Evolutionary conservation across 352 stramenopile genomes (phyloP).

Genomic region (Phytophthora ramorum): DNA sequence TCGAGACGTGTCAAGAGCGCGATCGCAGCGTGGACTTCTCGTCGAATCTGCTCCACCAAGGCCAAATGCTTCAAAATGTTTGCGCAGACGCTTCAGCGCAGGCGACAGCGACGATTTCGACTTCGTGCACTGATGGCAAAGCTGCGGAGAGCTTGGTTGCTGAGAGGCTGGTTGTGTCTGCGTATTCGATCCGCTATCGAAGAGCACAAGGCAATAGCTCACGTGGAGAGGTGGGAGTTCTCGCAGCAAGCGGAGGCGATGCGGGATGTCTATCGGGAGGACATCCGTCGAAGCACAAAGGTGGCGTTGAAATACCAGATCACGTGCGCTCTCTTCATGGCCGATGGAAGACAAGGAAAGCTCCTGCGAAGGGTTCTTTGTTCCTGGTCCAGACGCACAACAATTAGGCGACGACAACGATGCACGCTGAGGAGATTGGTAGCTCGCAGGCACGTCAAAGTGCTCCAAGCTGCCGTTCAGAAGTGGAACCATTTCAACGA

Average conservation of each 20-base stretch:
- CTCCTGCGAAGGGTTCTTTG: conserved; percentile 20
- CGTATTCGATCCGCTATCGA: conserved; percentile 21
- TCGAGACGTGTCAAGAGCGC: conserved; percentile 1
- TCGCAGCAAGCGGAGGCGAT: conserved; percentile 25
- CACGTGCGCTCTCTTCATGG: conserved; percentile 39
- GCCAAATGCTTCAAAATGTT: conserved; percentile 18
- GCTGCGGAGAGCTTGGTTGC: conserved; percentile 14
- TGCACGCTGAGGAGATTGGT: conserved; percentile 22
- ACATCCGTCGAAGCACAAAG: conserved; percentile 29
- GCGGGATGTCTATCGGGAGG: conserved; percentile 15
- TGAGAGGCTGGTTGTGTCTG: conserved; percentile 34
- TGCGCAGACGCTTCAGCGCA: conserved; percentile 2
- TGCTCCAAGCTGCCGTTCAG: conserved; percentile 9
- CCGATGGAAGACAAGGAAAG: conserved; percentile 26
- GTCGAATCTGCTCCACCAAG: conserved; percentile 2
- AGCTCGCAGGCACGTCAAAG: neutral
- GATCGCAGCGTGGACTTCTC: conserved; percentile 1
- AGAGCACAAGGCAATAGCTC: conserved; percentile 19
- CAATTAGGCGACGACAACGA: conserved; percentile 1
- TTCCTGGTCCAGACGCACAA: conserved; percentile 19
- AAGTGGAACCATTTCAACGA: conserved; percentile 20
- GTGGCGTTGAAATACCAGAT: conserved; percentile 38
- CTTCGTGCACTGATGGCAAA: conserved; percentile 27
- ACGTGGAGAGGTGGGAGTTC: conserved; percentile 32
- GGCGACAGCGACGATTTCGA: conserved; percentile 22